These are phyloP conservation scores for Wickerhamomyces strasburgensis DNA, from an alignment of 805 yeast genomes.

Conservation along the genomic window DNA sequence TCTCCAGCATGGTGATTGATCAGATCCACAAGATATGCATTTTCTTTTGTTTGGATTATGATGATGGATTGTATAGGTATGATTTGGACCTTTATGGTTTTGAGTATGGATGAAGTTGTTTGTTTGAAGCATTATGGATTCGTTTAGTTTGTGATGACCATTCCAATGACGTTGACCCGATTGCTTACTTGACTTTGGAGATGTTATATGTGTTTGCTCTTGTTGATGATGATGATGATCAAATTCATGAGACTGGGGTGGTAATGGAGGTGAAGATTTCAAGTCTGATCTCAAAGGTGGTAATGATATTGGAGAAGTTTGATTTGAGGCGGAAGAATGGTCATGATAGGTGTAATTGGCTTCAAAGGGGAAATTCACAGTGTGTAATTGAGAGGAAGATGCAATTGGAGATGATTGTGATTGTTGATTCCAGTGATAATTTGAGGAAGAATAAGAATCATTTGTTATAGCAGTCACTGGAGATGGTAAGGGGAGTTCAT, in stretches of 20 bases:
- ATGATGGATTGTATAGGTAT: slow-evolving; percentile 26
- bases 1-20: slow-evolving; percentile 96
- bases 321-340: neutral
- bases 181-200: slow-evolving; percentile 4
- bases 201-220: slow-evolving; percentile 5
- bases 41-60: slow-evolving; percentile 37
- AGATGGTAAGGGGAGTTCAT: slow-evolving; percentile 8
- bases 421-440: slow-evolving; percentile 1
- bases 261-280: slow-evolving; percentile 5
- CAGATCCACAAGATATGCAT: slow-evolving; percentile 87
- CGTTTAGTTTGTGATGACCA: slow-evolving; percentile 15
- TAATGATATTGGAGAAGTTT: neutral
- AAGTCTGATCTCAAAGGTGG: neutral
- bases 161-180: slow-evolving; percentile 9
- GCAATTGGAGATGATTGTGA: slow-evolving; percentile 12
- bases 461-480: slow-evolving; percentile 1
- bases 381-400: slow-evolving; percentile 3
- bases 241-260: neutral
- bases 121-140: slow-evolving; percentile 13
- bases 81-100: slow-evolving; percentile 25
- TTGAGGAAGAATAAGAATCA: slow-evolving; percentile 3
- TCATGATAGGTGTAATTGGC: slow-evolving; percentile 10
- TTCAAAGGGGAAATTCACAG: slow-evolving; percentile 4
- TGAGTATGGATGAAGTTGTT: slow-evolving; percentile 24
- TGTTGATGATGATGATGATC: slow-evolving; percentile 8